Evolutionary conservation across 2,329 filamentous ascomycete genomes (phyloP), one percentile per base, ranked within the genome.

Genomic region (Aspergillus glaucus): DNA sequence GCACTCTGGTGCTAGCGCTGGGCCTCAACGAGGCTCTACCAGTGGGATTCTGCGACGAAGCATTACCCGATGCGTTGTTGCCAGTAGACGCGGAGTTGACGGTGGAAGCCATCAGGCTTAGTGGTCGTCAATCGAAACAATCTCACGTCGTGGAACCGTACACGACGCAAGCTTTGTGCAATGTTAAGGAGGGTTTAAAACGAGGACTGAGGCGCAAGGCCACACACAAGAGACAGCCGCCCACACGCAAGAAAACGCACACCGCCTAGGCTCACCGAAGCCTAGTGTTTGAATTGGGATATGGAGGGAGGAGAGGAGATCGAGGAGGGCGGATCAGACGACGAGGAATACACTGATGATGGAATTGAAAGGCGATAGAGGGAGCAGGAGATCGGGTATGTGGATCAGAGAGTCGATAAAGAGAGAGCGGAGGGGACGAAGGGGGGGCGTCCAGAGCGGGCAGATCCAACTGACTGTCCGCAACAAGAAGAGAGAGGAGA

Each of bases 1-100:
- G 67, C 51, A 68, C 69, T 66, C 79, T 81, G 52, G 68, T 71
- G 56, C 66, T 69, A 52, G 72, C 65, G 62, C 63, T 75, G 60
- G 75, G 72, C 63, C 79, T 78, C 62, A 78, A 63, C 52, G 76
- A 73, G 54, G 72, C 64, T 52, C 72, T 66, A 52, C 61, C 62
- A 55, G 62, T 55, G 49, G 69, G 51, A 55, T 64, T 69, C 46
- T 68, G 68, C 43, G 69, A 57, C 52, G 71, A 58, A 45, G 59
- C 55, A 63, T 69, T 71, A 62, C 64, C 62, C 53, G 68, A 59
- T 44, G 67, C 59, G 54, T 58, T 66, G 55, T 63, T 70, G 44
- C 62, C 63, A 54, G 64, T 62, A 45, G 67, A 55, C 47, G 61
- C 49, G 41, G 68, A 64, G 54, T 68, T 71, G 55, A 67, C 53